A percentile compares a stretch with the other conserved stretches of the same genome.
Evolutionary conservation across 768 basidiomycete genomes (phyloP).

Genomic region (Boletales sp.): DNA sequence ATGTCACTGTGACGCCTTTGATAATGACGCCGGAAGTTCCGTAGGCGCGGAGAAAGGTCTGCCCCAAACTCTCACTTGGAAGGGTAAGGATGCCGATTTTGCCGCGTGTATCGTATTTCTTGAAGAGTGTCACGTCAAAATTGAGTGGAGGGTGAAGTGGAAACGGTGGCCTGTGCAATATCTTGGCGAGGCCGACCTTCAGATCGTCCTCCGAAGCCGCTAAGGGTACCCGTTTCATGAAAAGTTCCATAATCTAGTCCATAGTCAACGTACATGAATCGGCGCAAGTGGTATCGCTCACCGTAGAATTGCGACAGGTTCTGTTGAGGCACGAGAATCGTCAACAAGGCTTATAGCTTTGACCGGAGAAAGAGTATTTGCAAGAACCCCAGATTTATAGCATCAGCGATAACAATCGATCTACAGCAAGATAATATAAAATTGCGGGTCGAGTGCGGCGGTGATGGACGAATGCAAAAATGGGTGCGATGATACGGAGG

Average conservation of each 20-base stretch:
- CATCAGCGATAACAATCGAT: conserved; percentile 19
- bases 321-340: not conserved
- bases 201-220: conserved; percentile 31
- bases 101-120: conserved; percentile 16
- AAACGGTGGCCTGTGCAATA: conserved; percentile 34
- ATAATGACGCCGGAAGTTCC: conserved; percentile 23
- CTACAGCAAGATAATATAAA: conserved; percentile 6
- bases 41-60: conserved; percentile 26
- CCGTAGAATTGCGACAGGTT: conserved; percentile 14
- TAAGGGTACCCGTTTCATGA: conserved; percentile 28
- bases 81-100: conserved; percentile 31
- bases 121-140: conserved; percentile 33
- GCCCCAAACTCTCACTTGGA: conserved; percentile 17
- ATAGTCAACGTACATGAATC: not conserved
- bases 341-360: conserved; percentile 13
- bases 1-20: conserved; percentile 20
- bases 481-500: not conserved
- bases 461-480: conserved; percentile 2
- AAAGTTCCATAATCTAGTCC: conserved; percentile 31
- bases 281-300: conserved; percentile 11
- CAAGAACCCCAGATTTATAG: not conserved
- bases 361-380: not conserved
- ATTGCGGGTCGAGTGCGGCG: conserved; percentile 6
- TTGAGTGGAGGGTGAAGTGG: conserved; percentile 24
- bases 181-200: conserved; percentile 30